phyloP scores from a whole-genome alignment of 768 basidiomycete genomes.

The Lyophyllum atratum region DNA sequence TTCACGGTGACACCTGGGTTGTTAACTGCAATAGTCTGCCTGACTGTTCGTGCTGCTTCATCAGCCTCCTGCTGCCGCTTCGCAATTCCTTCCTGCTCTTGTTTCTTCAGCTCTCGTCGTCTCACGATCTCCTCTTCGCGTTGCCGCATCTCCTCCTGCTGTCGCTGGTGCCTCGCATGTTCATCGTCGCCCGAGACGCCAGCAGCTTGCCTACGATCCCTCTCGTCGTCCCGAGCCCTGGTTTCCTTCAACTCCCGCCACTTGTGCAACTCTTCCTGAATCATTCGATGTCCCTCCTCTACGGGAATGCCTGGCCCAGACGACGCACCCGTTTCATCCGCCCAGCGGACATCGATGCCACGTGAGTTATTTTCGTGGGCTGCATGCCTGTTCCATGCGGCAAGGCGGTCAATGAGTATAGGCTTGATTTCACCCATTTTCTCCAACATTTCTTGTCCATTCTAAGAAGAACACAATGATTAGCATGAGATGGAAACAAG shows the following conservation, averaged over 20 bases:
- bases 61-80: conserved; percentile 64
- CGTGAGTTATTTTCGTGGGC: background rate
- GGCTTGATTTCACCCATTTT: conserved; percentile 67
- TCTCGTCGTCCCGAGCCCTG: conserved; percentile 29
- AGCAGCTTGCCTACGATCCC: conserved; percentile 31
- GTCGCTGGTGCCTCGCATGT: conserved; percentile 27
- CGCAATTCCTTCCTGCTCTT: conserved; percentile 59
- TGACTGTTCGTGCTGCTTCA: conserved; percentile 44
- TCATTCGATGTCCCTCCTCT: conserved; percentile 20
- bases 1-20: conserved; percentile 14
- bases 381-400: conserved; percentile 46
- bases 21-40: conserved; percentile 34
- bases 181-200: conserved; percentile 6
- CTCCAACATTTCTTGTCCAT: conserved; percentile 64
- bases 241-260: conserved; percentile 38
- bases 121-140: conserved; percentile 50
- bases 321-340: conserved; percentile 12
- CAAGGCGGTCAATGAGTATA: conserved; percentile 61
- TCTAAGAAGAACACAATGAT: conserved; percentile 14
- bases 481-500: conserved; percentile 1
- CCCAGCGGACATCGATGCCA: background rate
- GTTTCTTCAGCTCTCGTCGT: conserved; percentile 38
- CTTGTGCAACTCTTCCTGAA: conserved; percentile 37
- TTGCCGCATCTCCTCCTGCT: conserved; percentile 45
- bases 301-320: conserved; percentile 11